Percentiles rank a stretch among this genome's conserved stretches.
phyloP scores from a whole-genome alignment of 345 rosid species.

The Hibiscus syriacus region DNA sequence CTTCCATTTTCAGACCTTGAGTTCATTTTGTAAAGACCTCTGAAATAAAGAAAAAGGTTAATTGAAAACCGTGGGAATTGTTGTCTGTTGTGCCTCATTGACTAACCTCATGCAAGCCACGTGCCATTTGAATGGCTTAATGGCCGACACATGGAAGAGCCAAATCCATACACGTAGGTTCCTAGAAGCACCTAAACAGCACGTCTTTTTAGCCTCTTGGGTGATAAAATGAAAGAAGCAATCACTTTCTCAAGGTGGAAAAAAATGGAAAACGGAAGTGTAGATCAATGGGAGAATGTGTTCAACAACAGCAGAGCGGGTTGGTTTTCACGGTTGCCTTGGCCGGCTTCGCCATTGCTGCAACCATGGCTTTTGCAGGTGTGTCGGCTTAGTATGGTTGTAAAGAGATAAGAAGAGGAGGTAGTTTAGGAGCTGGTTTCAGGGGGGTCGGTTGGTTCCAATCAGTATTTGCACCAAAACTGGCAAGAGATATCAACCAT shows the following conservation, averaged over 20 bases:
- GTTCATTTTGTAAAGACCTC: neutral
- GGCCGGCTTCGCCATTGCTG: slow-evolving; percentile 29
- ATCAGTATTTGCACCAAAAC: neutral
- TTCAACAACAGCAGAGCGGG: neutral
- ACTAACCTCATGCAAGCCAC: too few species aligned
- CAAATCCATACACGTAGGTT: neutral
- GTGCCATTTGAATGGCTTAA: neutral
- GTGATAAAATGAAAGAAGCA: neutral
- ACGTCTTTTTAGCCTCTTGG: neutral
- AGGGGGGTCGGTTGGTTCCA: too few species aligned
- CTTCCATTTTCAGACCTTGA: neutral
- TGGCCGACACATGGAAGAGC: neutral
- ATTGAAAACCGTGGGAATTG: neutral
- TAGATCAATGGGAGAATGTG: neutral
- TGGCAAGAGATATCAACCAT: neutral
- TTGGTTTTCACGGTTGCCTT: slow-evolving; percentile 21
- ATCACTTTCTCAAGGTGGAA: neutral
- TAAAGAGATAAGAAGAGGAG: neutral
- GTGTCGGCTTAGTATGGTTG: slow-evolving; percentile 25
- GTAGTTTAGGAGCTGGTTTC: neutral
- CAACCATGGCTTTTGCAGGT: slow-evolving; percentile 29
- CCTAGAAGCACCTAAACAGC: neutral
- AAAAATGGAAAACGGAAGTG: neutral
- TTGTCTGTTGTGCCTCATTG: neutral
- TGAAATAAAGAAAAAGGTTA: neutral